Conservation (phyloP, 2,329 filamentous ascomycete genomes). For the Phyllosticta capitalensis region DNA sequence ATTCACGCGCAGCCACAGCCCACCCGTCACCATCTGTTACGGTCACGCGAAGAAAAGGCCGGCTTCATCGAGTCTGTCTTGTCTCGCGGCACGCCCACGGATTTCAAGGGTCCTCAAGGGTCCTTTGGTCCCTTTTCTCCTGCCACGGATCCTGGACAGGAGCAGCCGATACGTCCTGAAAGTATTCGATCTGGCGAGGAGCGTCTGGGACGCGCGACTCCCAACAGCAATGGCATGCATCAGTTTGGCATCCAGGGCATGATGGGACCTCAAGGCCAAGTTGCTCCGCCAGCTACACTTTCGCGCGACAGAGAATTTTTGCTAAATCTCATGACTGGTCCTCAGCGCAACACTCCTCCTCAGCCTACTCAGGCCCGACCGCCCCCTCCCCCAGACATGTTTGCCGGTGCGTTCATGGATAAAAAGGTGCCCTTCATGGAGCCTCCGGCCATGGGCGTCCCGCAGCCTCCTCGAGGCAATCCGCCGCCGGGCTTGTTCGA, state of each 20-base stretch:
- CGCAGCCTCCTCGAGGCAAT: slow-evolving; percentile 25
- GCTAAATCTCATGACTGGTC: slow-evolving; percentile 62
- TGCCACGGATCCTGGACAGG: slow-evolving; percentile 19
- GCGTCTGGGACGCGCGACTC: neutral
- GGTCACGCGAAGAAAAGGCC: slow-evolving; percentile 26
- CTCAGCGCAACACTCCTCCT: slow-evolving; percentile 27
- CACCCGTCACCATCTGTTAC: slow-evolving; percentile 16
- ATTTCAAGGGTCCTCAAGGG: slow-evolving; percentile 22
- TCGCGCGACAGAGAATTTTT: slow-evolving; percentile 73
- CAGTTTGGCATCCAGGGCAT: slow-evolving; percentile 7
- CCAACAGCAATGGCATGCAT: slow-evolving; percentile 1
- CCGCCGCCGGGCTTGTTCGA: slow-evolving; percentile 31
- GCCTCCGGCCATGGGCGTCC: slow-evolving; percentile 8
- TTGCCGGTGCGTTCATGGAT: slow-evolving; percentile 23
- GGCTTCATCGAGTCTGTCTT: slow-evolving; percentile 27
- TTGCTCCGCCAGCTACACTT: slow-evolving; percentile 16
- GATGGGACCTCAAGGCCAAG: neutral
- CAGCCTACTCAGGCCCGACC: slow-evolving; percentile 15
- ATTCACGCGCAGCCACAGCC: slow-evolving; percentile 12
- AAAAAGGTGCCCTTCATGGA: slow-evolving; percentile 24
- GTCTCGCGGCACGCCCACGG: slow-evolving; percentile 21
- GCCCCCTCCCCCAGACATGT: slow-evolving; percentile 17
- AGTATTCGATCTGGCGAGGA: slow-evolving; percentile 6
- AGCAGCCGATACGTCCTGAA: slow-evolving; percentile 19
- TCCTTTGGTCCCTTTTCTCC: slow-evolving; percentile 28